Conservation (phyloP, 2,329 filamentous ascomycete genomes). For the Bertia moriformis region DNA sequence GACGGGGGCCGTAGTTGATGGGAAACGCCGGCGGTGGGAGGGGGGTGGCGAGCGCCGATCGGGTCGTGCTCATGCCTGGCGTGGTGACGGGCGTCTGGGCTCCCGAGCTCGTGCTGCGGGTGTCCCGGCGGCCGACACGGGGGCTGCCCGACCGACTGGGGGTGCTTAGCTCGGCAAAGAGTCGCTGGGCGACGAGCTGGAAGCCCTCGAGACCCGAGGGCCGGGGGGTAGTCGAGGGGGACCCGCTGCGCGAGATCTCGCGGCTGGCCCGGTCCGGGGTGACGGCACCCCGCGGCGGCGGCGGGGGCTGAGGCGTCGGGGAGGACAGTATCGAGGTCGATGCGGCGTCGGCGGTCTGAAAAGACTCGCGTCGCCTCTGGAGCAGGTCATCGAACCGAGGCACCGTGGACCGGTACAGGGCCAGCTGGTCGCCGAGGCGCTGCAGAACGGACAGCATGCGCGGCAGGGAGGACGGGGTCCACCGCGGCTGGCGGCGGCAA, state of each 20-base stretch:
- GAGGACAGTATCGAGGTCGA: slow-evolving; percentile 12
- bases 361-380: slow-evolving; percentile 48
- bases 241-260: slow-evolving; percentile 26
- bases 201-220: too few relatives aligned
- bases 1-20: too few relatives aligned
- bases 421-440: slow-evolving; percentile 45
- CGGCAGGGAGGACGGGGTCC: slow-evolving; percentile 31
- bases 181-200: slow-evolving; percentile 46
- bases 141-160: slow-evolving; percentile 28
- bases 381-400: slow-evolving; percentile 62
- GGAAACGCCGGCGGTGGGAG: too few relatives aligned
- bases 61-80: too few relatives aligned
- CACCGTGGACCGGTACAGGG: slow-evolving; percentile 45
- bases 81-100: too few relatives aligned
- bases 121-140: too few relatives aligned
- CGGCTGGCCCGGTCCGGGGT: slow-evolving; percentile 28
- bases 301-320: slow-evolving; percentile 14
- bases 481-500: slow-evolving; percentile 37
- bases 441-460: slow-evolving; percentile 43
- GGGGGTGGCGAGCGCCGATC: too few relatives aligned
- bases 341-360: slow-evolving; percentile 41
- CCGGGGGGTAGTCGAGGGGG: too few relatives aligned
- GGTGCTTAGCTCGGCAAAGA: slow-evolving; percentile 36
- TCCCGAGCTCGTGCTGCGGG: too few relatives aligned
- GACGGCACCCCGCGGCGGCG: slow-evolving; percentile 8